Evolutionary conservation across 2,329 filamentous ascomycete genomes (phyloP), one percentile per base, ranked within the genome.

Genomic region (Aspergillus fumigatiaffinis): DNA sequence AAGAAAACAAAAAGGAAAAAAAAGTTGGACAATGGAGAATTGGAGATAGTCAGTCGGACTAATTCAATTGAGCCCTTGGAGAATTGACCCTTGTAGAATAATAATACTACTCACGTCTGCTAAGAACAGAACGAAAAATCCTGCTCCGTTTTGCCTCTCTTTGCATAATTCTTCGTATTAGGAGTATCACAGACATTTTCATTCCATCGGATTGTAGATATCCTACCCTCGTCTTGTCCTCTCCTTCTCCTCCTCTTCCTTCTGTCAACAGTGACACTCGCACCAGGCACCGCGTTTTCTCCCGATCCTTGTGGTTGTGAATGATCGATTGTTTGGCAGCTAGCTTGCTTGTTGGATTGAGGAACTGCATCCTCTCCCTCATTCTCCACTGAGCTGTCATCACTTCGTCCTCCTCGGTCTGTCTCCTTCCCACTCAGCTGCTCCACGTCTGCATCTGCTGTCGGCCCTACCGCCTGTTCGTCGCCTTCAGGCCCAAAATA

Each of bases 391-490:
- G 60, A 60, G 62, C 61, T 65, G 61, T 63, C 60, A 54, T 41
- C 51, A 47, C 3, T 38, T 35, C 54, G 56, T 61, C 54, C 52
- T 57, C 59, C 52, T 61, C 54, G 56, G 62, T 61, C 60, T 53
- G 56, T 47, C 42, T 52, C 44, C 55, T 56, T 55, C 58, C 54
- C 58, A 60, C 53, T 59, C 56, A 53, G 59, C 55, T 58, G 62
- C 60, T 65, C 62, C 63, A 65, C 63, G 63, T 65, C 63, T 63
- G 57, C 51, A 26, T 57, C 53, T 51, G 35, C 53, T 62, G 60
- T 28, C 55, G 57, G 55, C 63, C 59, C 63, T 61, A 62, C 62
- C 61, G 61, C 61, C 61, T 55, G 52, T 53, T 20, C 50, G 38
- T 56, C 44, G 44, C 44, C 50, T 52, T 26, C 41, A 47, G 35